Conservation (phyloP, 2,329 filamentous ascomycete genomes). For the Clonostachys rosea region DNA sequence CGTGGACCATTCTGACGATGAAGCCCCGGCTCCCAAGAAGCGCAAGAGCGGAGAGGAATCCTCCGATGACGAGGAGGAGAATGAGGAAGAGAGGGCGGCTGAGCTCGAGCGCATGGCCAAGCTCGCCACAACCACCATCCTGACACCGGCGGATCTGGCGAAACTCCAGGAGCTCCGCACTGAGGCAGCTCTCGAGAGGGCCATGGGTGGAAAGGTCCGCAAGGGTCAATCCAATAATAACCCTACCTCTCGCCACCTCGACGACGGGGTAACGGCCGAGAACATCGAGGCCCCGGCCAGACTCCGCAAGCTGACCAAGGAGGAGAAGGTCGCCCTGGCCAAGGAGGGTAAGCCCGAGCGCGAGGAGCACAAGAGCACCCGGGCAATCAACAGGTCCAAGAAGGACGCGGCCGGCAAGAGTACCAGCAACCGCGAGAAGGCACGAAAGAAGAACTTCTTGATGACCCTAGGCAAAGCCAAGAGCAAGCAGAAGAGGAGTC, state of each 20-base stretch:
- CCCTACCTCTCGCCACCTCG: slow-evolving; percentile 58
- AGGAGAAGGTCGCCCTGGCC: slow-evolving; percentile 80
- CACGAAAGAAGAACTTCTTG: slow-evolving; percentile 94
- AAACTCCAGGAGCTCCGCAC: slow-evolving; percentile 87
- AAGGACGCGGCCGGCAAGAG: slow-evolving; percentile 90
- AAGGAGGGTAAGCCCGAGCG: slow-evolving; percentile 76
- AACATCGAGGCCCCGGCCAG: slow-evolving; percentile 85
- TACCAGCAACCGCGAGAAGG: slow-evolving; percentile 96
- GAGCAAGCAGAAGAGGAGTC: slow-evolving; percentile 89
- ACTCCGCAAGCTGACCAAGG: slow-evolving; percentile 80
- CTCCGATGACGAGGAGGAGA: slow-evolving; percentile 25
- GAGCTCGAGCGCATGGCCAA: slow-evolving; percentile 55
- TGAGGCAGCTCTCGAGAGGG: slow-evolving; percentile 65
- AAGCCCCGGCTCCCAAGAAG: slow-evolving; percentile 54
- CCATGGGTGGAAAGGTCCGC: slow-evolving; percentile 41
- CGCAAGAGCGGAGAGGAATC: slow-evolving; percentile 20
- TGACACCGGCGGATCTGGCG: slow-evolving; percentile 92
- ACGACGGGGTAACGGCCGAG: slow-evolving; percentile 85
- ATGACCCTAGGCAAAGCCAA: slow-evolving; percentile 98
- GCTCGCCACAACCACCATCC: slow-evolving; percentile 87
- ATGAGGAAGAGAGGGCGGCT: slow-evolving; percentile 37
- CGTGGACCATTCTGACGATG: slow-evolving; percentile 79
- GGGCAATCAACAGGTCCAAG: slow-evolving; percentile 79
- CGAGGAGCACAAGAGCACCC: slow-evolving; percentile 78
- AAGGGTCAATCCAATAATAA: slow-evolving; percentile 38